phyloP scores from a whole-genome alignment of 2,329 filamentous ascomycete species.

The Aureobasidium lini region DNA sequence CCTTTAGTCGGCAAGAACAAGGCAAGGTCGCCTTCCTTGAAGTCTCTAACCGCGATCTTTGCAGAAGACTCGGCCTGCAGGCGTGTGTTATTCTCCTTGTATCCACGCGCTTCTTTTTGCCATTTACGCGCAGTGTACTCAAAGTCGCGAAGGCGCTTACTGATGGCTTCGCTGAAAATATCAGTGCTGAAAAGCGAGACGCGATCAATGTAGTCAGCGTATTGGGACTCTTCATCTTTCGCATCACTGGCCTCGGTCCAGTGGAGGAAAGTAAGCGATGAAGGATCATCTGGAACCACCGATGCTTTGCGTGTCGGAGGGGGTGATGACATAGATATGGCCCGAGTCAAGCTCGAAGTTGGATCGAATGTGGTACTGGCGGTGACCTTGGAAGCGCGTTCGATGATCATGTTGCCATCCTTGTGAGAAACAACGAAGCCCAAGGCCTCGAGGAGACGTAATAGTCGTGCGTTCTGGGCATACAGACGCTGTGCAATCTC shows the following conservation, averaged over 20 bases:
- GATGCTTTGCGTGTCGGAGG: constrained; percentile 48
- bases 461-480: constrained; percentile 75
- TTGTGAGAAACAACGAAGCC: constrained; percentile 76
- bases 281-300: constrained; percentile 21
- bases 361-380: constrained; percentile 40
- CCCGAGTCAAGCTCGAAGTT: constrained; percentile 41
- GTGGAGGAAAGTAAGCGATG: constrained; percentile 65
- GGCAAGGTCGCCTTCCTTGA: constrained; percentile 93
- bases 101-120: constrained; percentile 74
- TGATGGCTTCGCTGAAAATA: constrained; percentile 73
- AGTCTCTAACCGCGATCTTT: constrained; percentile 91
- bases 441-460: constrained; percentile 73
- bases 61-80: constrained; percentile 81
- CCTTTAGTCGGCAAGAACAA: constrained; percentile 91
- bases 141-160: constrained; percentile 85
- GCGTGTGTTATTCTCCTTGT: constrained; percentile 77
- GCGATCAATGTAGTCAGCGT: constrained; percentile 63
- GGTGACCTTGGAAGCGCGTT: constrained; percentile 56
- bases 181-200: constrained; percentile 77
- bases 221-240: constrained; percentile 64
- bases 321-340: constrained; percentile 49
- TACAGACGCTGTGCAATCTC: constrained; percentile 80
- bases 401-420: constrained; percentile 60
- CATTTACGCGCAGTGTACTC: constrained; percentile 90
- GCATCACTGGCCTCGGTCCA: constrained; percentile 69